Evolutionary conservation across 1,139 yeast species (phyloP), one percentile per base, ranked within the genome.

Genomic region (Zygotorulaspora mrakii): DNA sequence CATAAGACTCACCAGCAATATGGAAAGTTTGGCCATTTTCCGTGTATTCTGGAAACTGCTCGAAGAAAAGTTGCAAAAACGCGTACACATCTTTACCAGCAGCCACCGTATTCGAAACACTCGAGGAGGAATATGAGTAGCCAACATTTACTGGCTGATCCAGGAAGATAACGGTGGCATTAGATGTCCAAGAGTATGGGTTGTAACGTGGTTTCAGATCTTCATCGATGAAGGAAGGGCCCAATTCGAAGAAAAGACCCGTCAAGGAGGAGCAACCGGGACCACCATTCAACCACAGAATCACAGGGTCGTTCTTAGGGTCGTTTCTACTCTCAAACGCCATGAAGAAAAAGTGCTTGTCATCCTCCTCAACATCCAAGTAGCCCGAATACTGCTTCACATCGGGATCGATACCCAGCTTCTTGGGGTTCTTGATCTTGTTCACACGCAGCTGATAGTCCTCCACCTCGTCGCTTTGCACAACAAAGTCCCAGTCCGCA

Each of bases 1-100:
- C 98, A 62, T 91, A 91, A n/a, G 96, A 86, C 68, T 91, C 97
- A 55, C 97, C 98, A 34, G 97, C 94, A 66, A 91, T 88, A 67
- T 89, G 97, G 82, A 91, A 88, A 39, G 76, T 79, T 46, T 76
- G 71, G 16, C 53, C 57, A 12, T 51, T 42, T 26, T 75, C 66
- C 35, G 73, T 66, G 68, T 83, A 87, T 67, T 89, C 78, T 31
- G 96, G 95, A 76, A 88, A 91, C 62, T 85, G 86, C 65, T 83
- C 76, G 74, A 84, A 91, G 71, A 91, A 91, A 61, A 89, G 74
- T 59, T 84, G 82, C 65, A 91, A 74, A 67, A 91, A 89, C 1
- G 95, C 95, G 54, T 86, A 86, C 23, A 88, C 95, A 61, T 91
- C 97, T 64, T 82, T 73, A 52, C 95, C 95, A 17, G 97, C 97